Conservation (phyloP, 2,329 filamentous ascomycete genomes). For the Sclerotinia nivalis region DNA sequence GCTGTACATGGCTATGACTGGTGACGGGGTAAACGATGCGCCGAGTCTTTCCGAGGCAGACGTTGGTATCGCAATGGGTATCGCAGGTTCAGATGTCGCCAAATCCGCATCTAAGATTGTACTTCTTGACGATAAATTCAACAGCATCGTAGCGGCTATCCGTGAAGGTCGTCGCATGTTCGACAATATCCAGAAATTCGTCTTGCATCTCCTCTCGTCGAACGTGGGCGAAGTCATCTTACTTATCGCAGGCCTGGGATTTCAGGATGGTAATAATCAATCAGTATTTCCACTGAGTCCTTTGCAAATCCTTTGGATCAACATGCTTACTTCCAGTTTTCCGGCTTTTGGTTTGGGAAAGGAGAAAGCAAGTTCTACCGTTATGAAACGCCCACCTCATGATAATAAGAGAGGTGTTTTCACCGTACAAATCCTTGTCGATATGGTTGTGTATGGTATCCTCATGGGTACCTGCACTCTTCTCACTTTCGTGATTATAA, state of each 20-base stretch:
- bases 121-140: slow-evolving; percentile 56
- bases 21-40: slow-evolving; percentile 58
- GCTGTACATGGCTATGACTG: slow-evolving; percentile 60
- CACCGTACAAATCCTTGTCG: slow-evolving; percentile 74
- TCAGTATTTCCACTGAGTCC: slow-evolving; percentile 61
- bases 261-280: slow-evolving; percentile 53
- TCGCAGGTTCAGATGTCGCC: slow-evolving; percentile 61
- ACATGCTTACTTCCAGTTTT: slow-evolving; percentile 64
- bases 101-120: slow-evolving; percentile 60
- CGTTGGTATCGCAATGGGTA: slow-evolving; percentile 62
- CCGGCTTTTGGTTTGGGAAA: slow-evolving; percentile 86
- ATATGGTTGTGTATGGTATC: slow-evolving; percentile 77
- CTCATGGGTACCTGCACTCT: slow-evolving; percentile 74
- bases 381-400: slow-evolving; percentile 80
- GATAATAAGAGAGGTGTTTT: slow-evolving; percentile 69
- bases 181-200: slow-evolving; percentile 58
- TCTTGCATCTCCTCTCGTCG: slow-evolving; percentile 55
- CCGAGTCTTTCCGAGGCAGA: slow-evolving; percentile 55
- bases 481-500: slow-evolving; percentile 61
- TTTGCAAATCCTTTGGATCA: slow-evolving; percentile 63
- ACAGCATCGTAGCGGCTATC: slow-evolving; percentile 53
- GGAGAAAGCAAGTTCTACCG: slow-evolving; percentile 71
- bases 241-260: slow-evolving; percentile 58
- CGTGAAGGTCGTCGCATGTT: slow-evolving; percentile 55
- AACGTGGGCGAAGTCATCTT: slow-evolving; percentile 60